Evolutionary conservation across 768 basidiomycete species (phyloP).

Genomic region (Leccinum obscurum): DNA sequence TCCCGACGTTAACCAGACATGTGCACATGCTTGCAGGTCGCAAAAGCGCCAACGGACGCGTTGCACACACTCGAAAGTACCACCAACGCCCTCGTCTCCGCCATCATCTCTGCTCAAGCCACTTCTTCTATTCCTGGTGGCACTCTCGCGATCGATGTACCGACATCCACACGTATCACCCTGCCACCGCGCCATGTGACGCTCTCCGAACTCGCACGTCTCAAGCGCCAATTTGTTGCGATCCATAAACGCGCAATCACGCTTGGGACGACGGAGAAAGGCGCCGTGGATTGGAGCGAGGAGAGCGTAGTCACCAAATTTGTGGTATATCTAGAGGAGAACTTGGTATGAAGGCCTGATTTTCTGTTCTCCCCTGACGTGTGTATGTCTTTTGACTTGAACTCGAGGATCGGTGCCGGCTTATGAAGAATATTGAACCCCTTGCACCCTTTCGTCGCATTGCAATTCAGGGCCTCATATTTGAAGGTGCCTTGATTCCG

Average conservation of each 20-base stretch:
- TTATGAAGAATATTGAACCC: not conserved
- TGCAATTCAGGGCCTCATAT: not conserved
- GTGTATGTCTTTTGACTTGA: not conserved
- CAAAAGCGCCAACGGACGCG: slow-evolving; percentile 86
- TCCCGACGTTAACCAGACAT: not conserved
- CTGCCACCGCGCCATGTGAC: slow-evolving; percentile 75
- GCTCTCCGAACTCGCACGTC: slow-evolving; percentile 82
- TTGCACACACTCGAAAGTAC: slow-evolving; percentile 83
- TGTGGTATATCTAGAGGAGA: slow-evolving; percentile 69
- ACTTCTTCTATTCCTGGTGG: slow-evolving; percentile 51
- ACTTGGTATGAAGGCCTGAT: slow-evolving; percentile 45
- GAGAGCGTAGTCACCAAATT: slow-evolving; percentile 70
- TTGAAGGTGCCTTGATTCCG: not conserved
- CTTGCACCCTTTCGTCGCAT: not conserved
- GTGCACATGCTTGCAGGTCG: slow-evolving; percentile 44
- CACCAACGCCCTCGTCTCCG: slow-evolving; percentile 65
- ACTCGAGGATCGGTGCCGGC: not conserved
- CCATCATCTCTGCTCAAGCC: slow-evolving; percentile 65
- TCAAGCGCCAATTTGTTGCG: slow-evolving; percentile 89
- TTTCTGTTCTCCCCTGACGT: too few relatives aligned
- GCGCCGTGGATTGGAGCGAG: slow-evolving; percentile 75
- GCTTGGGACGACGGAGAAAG: slow-evolving; percentile 76
- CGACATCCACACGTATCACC: slow-evolving; percentile 50
- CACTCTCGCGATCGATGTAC: slow-evolving; percentile 26
- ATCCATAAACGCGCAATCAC: slow-evolving; percentile 89